Evolutionary conservation across 2,329 filamentous ascomycete genomes (phyloP), one percentile per base, ranked within the genome.

Genomic region (Orbilia javanica): DNA sequence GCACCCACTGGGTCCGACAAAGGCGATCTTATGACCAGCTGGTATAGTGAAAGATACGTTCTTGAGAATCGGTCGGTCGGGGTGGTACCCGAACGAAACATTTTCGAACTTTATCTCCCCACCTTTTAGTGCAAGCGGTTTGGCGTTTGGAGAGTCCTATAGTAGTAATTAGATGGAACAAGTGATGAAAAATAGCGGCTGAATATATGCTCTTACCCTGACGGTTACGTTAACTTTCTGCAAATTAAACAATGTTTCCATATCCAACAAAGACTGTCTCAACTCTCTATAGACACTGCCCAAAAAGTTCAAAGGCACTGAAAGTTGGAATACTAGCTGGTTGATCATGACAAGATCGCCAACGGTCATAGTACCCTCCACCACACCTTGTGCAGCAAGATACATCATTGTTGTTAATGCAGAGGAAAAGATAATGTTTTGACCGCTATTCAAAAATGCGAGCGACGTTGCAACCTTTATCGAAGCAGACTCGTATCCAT

Each of bases 301-400:
- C 3, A 99, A 87, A 84, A 99, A 99, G 87, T 99, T 99, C 77
- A 99, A 88, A 0, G 96, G 96, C 3, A 99, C 93, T 0, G 94
- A 97, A 4, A 99, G 90, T 85, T 99, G 96, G 85, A 99, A 99
- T 75, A 99, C 94, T 18, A 99, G 90, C 86, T 98, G 96, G 84
- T 99, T 99, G 81, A 99, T 93, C 93, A 99, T 96, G 83, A 99
- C 96, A 34, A 99, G 87, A 83, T 99, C 96, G 74, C 96, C 96
- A 13, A 99, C 94, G 0, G 95, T 97, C 82, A 99, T 85, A 4
- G 87, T 86, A 13, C 95, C 95, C 2, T 86, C 87, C 0, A 93
- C 93, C 0, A 99, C 94, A 39, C 96, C 96, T 82, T 95, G 90
- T 25, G 93, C 93, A 4, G 94, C 96, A 72, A 98, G 88, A 83